Base-by-base conservation (phyloP, 331 rosid genomes). In the Cucumis variabilis region DNA sequence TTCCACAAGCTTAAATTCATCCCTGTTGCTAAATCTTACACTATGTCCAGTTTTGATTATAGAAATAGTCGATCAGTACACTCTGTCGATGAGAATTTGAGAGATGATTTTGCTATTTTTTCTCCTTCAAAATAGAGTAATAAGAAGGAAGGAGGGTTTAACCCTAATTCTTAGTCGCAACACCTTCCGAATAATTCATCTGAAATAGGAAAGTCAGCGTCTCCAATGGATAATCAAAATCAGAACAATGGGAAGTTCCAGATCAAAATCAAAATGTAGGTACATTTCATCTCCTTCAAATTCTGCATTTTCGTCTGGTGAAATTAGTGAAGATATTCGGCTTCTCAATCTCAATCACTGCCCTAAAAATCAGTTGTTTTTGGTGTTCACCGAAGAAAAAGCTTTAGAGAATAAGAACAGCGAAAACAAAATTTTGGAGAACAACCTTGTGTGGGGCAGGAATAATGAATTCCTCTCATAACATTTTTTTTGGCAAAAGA, bases 321-420 rank as follows among this genome's bases (percentile, higher is more conserved):
- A 92, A 19, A 92, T 90, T n/a, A n/a, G n/a, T n/a, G n/a, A n/a
- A n/a, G 80, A 67, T 85, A 87, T 9, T 9, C 80, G 23, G 68
- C 89, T 76, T 87, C 93, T 50, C 91, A 89, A 0, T 53, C 87
- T 5, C 84, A 79, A 50, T 91, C 89, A 20, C 58, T 97, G 2
- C 95, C 95, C 44, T 91, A 50, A 91, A 66, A 83, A 41, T 75
- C 24, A 93, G 97, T 23, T 93, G 97, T 86, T 93, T 95, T 86
- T 96, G 98, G 93, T 94, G 95, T 75, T 92, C 97, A 24, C 94
- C 97, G 14, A 94, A 93, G 92, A 96, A 95, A 92, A 86, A n/a
- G n/a, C 89, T 66, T 83, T 87, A 8, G 83, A 70, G 75, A 92
- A 87, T 88, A 92, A 88, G 88, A 88, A 88, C 14, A 93, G 89